Evolutionary conservation across 805 yeast species (phyloP), one percentile per base, ranked within the genome.

Genomic region (Ogataea chonburiensis): DNA sequence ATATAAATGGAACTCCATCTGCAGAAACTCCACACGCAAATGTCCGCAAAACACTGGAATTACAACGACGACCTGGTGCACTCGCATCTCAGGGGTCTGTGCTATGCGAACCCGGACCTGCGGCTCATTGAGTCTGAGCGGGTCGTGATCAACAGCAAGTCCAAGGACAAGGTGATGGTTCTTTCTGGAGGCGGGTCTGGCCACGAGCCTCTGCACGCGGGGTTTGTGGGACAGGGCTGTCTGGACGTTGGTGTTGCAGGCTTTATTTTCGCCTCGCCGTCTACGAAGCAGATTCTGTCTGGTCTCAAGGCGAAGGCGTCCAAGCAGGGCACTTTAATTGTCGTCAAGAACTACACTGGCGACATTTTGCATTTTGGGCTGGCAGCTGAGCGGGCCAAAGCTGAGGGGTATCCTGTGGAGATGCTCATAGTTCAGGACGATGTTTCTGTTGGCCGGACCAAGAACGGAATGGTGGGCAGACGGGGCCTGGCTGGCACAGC

Each of bases 111-210:
- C 44, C 86, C 87, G 1, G 61, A 68, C 19, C 52, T 81, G 31
- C 61, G 63, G 18, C 58, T 77, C 24, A 71, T 81, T 31, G 77
- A 77, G 23, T 52, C 69, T 5, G 85, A 81, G 53, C 67, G 71
- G 41, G 81, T 79, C 5, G 70, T 77, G 8, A 74, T 63, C 57
- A 64, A 67, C 41, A 24, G 51, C 4, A 24, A 45, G 6, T 65
- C 70, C 13, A 24, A 52, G 36, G 63, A 68, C 17, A 82, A 85
- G 52, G 83, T 88, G 28, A 74, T 86, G 5, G 53, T 89, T 32
- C 64, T 89, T 17, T 79, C 95, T 21, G 96, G 97, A 42, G 98
- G 98, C 38, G 97, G 97, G 17, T 79, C 89, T 10, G 98, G 98
- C 31, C 98, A 89, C 56, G 98, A 89, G 61, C 97, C 97, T 17